Percentiles rank a stretch among this genome's conserved stretches.
phyloP scores from a whole-genome alignment of 2,329 filamentous ascomycete species.

The Trichoderma sp. region DNA sequence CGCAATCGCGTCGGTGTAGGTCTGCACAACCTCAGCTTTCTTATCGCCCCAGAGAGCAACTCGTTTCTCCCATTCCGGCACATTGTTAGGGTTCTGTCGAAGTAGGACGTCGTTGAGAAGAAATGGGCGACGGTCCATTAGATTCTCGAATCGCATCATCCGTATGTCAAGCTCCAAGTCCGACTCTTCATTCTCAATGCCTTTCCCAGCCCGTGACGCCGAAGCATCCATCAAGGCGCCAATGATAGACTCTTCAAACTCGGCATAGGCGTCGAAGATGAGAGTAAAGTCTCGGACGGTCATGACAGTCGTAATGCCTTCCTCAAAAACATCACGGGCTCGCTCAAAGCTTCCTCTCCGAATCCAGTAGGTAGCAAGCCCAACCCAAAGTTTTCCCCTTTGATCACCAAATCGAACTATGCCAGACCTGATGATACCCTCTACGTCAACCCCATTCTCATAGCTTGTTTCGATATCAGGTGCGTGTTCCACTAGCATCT shows the following conservation, averaged over 20 bases:
- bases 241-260: constrained; percentile 96
- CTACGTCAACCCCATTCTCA: constrained; percentile 82
- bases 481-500: constrained; percentile 86
- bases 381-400: constrained; percentile 90
- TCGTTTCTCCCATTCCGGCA: constrained; percentile 94
- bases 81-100: constrained; percentile 93
- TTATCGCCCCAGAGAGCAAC: constrained; percentile 96
- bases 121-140: constrained; percentile 96
- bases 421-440: constrained; percentile 88
- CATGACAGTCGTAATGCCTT: constrained; percentile 97
- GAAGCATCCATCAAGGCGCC: constrained; percentile 87
- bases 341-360: constrained; percentile 88
- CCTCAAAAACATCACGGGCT: constrained; percentile 89
- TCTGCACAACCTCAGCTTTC: constrained; percentile 84
- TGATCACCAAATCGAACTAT: constrained; percentile 90
- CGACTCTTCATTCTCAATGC: constrained; percentile 72
- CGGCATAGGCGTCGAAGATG: constrained; percentile 92
- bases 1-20: constrained; percentile 90
- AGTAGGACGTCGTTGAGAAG: constrained; percentile 93
- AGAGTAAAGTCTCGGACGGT: constrained; percentile 96
- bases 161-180: constrained; percentile 94
- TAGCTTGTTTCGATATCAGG: constrained; percentile 77
- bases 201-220: constrained; percentile 73
- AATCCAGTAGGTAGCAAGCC: constrained; percentile 95
- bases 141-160: constrained; percentile 96